Percentiles rank a stretch among this genome's conserved stretches.
Evolutionary conservation across 2,329 filamentous ascomycete genomes (phyloP).

Genomic region (Pyricularia grisea): DNA sequence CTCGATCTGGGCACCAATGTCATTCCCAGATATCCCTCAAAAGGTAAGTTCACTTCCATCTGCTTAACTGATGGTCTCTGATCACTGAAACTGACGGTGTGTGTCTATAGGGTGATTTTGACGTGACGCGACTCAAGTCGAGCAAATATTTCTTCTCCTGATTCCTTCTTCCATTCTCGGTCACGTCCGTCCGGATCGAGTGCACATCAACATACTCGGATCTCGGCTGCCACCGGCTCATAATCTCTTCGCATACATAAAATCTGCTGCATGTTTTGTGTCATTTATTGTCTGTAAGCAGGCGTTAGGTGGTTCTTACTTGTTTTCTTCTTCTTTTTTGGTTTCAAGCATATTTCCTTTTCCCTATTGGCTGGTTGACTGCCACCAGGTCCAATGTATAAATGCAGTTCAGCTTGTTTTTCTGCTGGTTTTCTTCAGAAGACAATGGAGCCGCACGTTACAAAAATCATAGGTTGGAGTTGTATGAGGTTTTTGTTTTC

Average conservation of each 20-base stretch:
- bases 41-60: background rate
- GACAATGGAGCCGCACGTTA: background rate
- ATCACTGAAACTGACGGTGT: background rate
- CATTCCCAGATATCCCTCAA: background rate
- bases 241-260: background rate
- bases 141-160: constrained; percentile 4
- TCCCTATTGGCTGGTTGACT: background rate
- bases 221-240: background rate
- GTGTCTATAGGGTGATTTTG: background rate
- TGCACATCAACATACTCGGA: background rate
- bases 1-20: background rate
- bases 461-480: background rate
- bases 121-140: background rate
- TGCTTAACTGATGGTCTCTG: background rate
- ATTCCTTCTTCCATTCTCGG: background rate
- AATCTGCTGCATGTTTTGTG: background rate
- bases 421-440: background rate
- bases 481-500: background rate
- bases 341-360: background rate
- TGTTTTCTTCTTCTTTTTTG: background rate
- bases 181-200: background rate
- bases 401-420: background rate
- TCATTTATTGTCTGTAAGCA: background rate
- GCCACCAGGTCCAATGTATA: background rate
- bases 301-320: background rate